A percentile compares a stretch with the other conserved stretches of the same genome.
Conservation (phyloP, 805 yeast genomes). For the Kodamaea neixiangensis region DNA sequence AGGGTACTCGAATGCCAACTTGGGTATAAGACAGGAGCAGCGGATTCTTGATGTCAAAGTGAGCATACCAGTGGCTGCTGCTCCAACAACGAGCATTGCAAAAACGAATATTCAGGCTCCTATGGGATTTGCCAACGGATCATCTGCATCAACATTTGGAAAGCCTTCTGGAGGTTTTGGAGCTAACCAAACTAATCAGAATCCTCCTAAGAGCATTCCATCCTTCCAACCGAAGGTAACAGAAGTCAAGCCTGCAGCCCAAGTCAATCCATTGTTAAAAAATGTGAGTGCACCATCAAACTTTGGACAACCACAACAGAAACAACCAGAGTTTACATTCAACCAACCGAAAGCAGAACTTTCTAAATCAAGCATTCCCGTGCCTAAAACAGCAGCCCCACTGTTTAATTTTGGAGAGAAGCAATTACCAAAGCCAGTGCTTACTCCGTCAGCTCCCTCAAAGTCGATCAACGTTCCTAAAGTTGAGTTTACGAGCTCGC, state of each 20-base stretch:
- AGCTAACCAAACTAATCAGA: neutral
- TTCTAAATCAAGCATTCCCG: neutral
- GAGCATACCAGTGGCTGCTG: neutral
- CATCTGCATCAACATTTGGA: neutral
- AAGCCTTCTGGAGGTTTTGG: neutral
- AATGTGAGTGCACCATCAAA: neutral
- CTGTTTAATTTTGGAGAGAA: neutral
- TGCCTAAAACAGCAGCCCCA: neutral
- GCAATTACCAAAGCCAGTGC: neutral
- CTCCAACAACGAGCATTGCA: neutral
- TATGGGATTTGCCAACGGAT: neutral
- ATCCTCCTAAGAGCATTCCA: neutral
- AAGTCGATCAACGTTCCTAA: neutral
- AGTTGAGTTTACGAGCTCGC: neutral
- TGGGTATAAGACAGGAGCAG: slow-evolving; percentile 17
- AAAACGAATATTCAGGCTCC: neutral
- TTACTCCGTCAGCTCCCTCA: neutral
- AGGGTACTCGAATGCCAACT: slow-evolving; percentile 33
- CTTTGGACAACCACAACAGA: neutral
- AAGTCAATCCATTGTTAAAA: neutral
- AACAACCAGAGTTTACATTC: neutral
- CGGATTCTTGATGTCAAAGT: neutral
- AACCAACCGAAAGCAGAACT: neutral
- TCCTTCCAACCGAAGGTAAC: neutral
- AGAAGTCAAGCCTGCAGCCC: neutral